A percentile compares a stretch with the other conserved stretches of the same genome.
phyloP scores from a whole-genome alignment of 495 filamentous ascomycete genomes.

The Xylaria longipes region DNA sequence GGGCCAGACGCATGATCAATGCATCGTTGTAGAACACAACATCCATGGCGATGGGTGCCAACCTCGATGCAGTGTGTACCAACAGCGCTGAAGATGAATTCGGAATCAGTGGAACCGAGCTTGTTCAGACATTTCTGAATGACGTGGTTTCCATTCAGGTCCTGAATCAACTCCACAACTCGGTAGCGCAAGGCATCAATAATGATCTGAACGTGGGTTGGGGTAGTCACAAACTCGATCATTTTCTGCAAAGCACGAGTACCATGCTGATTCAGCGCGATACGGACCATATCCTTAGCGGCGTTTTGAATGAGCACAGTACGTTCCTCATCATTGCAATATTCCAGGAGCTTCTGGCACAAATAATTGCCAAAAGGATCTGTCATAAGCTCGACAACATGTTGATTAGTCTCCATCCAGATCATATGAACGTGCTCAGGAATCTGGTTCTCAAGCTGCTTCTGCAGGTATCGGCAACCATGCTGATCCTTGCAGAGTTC shows the following conservation, averaged over 20 bases:
- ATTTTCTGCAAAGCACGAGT: slow-evolving; percentile 97
- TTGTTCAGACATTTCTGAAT: slow-evolving; percentile 99
- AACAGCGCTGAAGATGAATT: slow-evolving; percentile 97
- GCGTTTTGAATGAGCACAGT: slow-evolving; percentile 91
- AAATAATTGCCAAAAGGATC: slow-evolving; percentile 99
- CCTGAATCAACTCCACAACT: slow-evolving; percentile 93
- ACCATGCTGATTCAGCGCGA: slow-evolving; percentile 95
- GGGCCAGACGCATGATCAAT: slow-evolving; percentile 93
- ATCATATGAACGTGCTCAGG: slow-evolving; percentile 87
- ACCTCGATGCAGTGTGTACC: slow-evolving; percentile 84
- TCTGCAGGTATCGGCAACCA: slow-evolving; percentile 93
- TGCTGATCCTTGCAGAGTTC: slow-evolving; percentile 94
- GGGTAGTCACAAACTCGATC: slow-evolving; percentile 92
- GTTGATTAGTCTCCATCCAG: slow-evolving; percentile 86
- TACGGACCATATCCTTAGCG: slow-evolving; percentile 80
- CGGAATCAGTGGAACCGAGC: slow-evolving; percentile 76
- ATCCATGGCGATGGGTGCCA: slow-evolving; percentile 96
- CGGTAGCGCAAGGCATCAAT: slow-evolving; percentile 76
- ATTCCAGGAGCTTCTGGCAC: slow-evolving; percentile 95
- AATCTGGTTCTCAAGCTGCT: slow-evolving; percentile 91
- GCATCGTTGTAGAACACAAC: slow-evolving; percentile 96
- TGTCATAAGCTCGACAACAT: slow-evolving; percentile 96
- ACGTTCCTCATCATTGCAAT: slow-evolving; percentile 90
- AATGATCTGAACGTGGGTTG: slow-evolving; percentile 78
- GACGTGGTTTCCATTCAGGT: slow-evolving; percentile 97